Evolutionary conservation across 179 eudicot species (phyloP), one percentile per base, ranked within the genome.

Genomic region (Beta lomatogona): DNA sequence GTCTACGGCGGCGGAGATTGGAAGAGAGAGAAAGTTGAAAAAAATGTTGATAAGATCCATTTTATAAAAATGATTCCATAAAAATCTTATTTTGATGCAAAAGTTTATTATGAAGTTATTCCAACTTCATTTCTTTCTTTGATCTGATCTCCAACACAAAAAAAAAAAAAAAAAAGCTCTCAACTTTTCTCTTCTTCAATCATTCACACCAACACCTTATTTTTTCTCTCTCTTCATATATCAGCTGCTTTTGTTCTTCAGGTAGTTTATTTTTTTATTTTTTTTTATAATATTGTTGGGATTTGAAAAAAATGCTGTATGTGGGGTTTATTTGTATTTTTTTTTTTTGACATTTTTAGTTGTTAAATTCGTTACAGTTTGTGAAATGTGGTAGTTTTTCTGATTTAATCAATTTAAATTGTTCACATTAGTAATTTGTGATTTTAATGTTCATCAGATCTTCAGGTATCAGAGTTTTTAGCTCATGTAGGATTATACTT

Each of bases 381-480:
- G 60, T 78, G 14, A 45, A 54, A 64, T 9, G 16, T 78, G 71
- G 55, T 59, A 53, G 6, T 82, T 58, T 36, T 3, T 14, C 1
- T 55, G n/a, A 45, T 44, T 68, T 68, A 10, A 66, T 14, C 46
- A 19, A 15, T 18, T 70, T 9, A 13, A 28, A 25, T 22, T 46
- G 68, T 53, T 58, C n/a, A 65, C 36, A 12, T 76, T 67, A 67
- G 70, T 9, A 0, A 71, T 21, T 36, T 5, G 21, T 9, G 9
- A 71, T 22, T 12, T 44, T 11, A 71, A 60, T 61, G 46, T 50
- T 18, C 48, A 31, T 61, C 28, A 73, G 72, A 80, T 80, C 76
- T 78, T 61, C 13, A 45, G 1, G 2, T 45, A 46, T 48, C 53
- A 48, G 8, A 48, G 53, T 9, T 65, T 36, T 36, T 36, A 36